phyloP scores from a whole-genome alignment of 805 yeast species.

The Saccharomyces kudriavzevii region DNA sequence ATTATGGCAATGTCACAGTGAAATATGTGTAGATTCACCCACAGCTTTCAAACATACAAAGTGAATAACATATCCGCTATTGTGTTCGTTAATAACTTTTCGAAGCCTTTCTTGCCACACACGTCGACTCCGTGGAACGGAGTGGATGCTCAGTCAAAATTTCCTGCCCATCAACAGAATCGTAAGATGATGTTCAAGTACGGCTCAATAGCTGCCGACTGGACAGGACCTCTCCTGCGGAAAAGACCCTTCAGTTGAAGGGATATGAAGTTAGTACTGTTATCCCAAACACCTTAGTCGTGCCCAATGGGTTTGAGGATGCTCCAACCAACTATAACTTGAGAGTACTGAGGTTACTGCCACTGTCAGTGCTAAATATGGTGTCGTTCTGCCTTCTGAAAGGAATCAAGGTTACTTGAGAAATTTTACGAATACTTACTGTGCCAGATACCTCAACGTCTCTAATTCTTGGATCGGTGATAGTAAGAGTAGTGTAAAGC shows the following conservation, averaged over 20 bases:
- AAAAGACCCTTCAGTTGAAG: constrained; percentile 16
- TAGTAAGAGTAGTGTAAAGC: constrained; percentile 34
- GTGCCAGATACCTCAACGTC: constrained; percentile 20
- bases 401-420: constrained; percentile 51
- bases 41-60: constrained; percentile 82
- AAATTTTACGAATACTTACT: constrained; percentile 52
- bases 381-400: constrained; percentile 39
- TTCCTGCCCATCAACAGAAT: constrained; percentile 57
- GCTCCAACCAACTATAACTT: constrained; percentile 64
- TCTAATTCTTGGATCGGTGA: constrained; percentile 41
- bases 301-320: constrained; percentile 59
- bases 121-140: constrained; percentile 54
- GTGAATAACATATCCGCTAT: constrained; percentile 57
- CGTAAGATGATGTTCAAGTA: constrained; percentile 41
- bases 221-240: background rate
- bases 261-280: constrained; percentile 43
- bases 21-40: constrained; percentile 64
- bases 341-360: constrained; percentile 65
- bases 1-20: constrained; percentile 59
- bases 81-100: constrained; percentile 41
- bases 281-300: constrained; percentile 55
- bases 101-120: constrained; percentile 41
- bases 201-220: background rate
- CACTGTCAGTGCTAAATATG: constrained; percentile 48
- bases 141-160: constrained; percentile 38